These are phyloP conservation scores for Botrytis byssoidea DNA, from an alignment of 2,329 filamentous ascomycete genomes.

Conservation along the genomic window DNA sequence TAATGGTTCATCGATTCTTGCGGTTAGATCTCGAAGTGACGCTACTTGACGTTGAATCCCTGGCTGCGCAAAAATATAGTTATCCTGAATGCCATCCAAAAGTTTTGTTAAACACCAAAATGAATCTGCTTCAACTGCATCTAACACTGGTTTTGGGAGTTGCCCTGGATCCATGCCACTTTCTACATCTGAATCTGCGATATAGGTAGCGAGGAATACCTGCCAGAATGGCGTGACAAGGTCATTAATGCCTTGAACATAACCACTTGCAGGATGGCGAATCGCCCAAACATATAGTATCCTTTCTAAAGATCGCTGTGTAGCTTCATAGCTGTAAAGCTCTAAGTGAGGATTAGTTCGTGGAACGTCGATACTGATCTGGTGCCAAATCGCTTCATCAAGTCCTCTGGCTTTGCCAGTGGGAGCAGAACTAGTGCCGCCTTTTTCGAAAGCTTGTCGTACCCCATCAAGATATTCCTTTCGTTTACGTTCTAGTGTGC, in stretches of 20 bases:
- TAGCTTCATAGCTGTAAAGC: slow-evolving; percentile 93
- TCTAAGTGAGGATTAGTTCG: slow-evolving; percentile 95
- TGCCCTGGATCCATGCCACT: slow-evolving; percentile 96
- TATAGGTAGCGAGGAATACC: slow-evolving; percentile 91
- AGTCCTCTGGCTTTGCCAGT: slow-evolving; percentile 61
- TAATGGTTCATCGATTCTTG: slow-evolving; percentile 78
- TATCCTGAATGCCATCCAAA: slow-evolving; percentile 97
- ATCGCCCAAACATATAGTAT: slow-evolving; percentile 98
- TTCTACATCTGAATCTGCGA: slow-evolving; percentile 90
- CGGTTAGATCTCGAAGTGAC: slow-evolving; percentile 83
- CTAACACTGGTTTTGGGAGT: slow-evolving; percentile 82
- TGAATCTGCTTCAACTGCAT: slow-evolving; percentile 95
- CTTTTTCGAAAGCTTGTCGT: slow-evolving; percentile 65
- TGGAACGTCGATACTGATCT: slow-evolving; percentile 97
- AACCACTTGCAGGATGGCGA: slow-evolving; percentile 92
- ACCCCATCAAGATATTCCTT: slow-evolving; percentile 97
- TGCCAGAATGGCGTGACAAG: slow-evolving; percentile 98
- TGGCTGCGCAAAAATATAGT: slow-evolving; percentile 96
- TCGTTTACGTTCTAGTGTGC: slow-evolving; percentile 87
- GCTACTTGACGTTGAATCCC: slow-evolving; percentile 94
- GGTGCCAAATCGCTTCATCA: slow-evolving; percentile 98
- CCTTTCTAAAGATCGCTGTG: slow-evolving; percentile 87
- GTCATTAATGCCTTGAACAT: slow-evolving; percentile 98
- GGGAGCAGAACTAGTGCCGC: slow-evolving; percentile 48
- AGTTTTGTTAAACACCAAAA: slow-evolving; percentile 99